phyloP scores from a whole-genome alignment of 2,329 filamentous ascomycete species.

The Colletotrichum spinosum region DNA sequence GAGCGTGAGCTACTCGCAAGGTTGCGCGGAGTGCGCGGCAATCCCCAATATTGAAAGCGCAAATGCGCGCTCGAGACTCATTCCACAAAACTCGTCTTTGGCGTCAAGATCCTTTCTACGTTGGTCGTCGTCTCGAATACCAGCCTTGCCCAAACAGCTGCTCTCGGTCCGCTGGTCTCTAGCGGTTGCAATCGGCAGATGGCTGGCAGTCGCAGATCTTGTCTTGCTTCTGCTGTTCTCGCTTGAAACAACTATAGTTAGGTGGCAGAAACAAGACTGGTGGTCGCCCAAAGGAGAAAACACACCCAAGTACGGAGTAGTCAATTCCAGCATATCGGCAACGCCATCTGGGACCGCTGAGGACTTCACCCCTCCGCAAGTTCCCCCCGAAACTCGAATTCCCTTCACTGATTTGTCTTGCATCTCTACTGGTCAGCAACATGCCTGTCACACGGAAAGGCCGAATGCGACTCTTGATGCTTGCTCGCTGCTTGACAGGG shows the following conservation, averaged over 20 bases:
- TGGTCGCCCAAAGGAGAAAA: constrained; percentile 16
- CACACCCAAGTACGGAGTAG: constrained; percentile 1
- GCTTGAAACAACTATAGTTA: constrained; percentile 13
- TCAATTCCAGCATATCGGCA: constrained; percentile 16
- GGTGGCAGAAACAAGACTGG: constrained; percentile 3
- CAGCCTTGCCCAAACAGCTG: neutral
- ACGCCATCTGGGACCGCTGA: constrained; percentile 1
- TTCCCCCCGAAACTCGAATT: neutral
- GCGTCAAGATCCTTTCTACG: neutral
- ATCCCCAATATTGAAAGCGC: constrained; percentile 8
- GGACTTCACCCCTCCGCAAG: neutral
- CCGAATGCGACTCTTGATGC: constrained; percentile 10
- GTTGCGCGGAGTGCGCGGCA: constrained; percentile 23
- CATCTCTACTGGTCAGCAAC: neutral
- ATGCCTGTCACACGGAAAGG: constrained; percentile 11
- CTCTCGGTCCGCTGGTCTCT: neutral
- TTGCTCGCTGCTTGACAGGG: neutral
- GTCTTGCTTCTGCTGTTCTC: constrained; percentile 1
- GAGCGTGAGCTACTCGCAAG: neutral
- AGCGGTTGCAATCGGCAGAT: constrained; percentile 3
- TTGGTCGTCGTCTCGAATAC: constrained; percentile 1
- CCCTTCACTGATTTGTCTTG: neutral
- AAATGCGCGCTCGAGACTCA: constrained; percentile 8
- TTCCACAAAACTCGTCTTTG: constrained; percentile 1
- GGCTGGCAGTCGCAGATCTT: constrained; percentile 16